Percentiles rank a stretch among this genome's conserved stretches.
Conservation (phyloP, 2,329 filamentous ascomycete species). For the Fusarium armeniacum region DNA sequence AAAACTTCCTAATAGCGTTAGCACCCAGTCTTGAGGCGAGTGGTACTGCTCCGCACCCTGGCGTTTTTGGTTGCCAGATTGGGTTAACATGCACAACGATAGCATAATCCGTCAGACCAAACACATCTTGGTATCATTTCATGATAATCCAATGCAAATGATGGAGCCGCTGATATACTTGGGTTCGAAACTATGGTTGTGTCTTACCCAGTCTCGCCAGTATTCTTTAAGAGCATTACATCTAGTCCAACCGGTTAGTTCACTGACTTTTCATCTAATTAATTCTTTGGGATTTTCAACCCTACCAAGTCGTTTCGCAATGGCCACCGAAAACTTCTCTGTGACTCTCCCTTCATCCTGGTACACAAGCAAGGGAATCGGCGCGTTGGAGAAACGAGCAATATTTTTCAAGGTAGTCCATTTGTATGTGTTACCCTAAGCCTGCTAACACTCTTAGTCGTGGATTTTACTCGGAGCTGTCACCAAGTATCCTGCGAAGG, state of each 20-base stretch:
- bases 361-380: neutral
- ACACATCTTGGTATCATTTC: neutral
- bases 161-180: neutral
- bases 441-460: constrained; percentile 2
- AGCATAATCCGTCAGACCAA: neutral
- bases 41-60: too few species aligned
- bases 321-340: neutral
- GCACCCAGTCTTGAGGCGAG: neutral
- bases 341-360: constrained; percentile 9
- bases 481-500: constrained; percentile 1
- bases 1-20: constrained; percentile 13
- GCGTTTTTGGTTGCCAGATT: constrained; percentile 1
- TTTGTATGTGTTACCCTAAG: fast-evolving
- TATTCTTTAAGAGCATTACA: neutral
- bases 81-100: neutral
- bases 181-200: neutral
- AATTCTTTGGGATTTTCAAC: too few species aligned
- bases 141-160: neutral
- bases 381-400: neutral
- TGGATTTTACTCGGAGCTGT: constrained; percentile 13
- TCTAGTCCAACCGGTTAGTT: too few species aligned
- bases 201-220: too few species aligned
- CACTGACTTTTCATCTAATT: too few species aligned
- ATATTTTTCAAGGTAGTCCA: constrained; percentile 4
- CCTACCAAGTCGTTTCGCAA: neutral